Conservation (phyloP, 2,329 filamentous ascomycete species). For the Beauveria asiatica region DNA sequence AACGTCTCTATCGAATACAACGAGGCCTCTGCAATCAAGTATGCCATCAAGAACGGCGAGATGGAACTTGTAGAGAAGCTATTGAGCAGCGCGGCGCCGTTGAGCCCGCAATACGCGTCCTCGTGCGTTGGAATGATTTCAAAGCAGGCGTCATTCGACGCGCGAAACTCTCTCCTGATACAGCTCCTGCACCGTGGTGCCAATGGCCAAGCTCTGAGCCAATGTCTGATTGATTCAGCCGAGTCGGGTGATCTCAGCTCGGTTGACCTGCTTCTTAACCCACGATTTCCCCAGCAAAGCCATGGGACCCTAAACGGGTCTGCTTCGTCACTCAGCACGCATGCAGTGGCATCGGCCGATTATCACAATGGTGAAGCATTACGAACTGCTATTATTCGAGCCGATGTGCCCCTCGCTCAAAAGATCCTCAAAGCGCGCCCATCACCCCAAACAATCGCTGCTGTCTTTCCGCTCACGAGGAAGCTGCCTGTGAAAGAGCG, state of each 20-base stretch:
- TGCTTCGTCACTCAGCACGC: conserved; percentile 27
- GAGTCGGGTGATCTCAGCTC: conserved; percentile 39
- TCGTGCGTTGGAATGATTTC: conserved; percentile 42
- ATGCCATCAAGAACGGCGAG: conserved; percentile 24
- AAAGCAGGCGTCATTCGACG: conserved; percentile 35
- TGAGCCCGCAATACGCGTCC: conserved; percentile 39
- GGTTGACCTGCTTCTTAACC: conserved; percentile 40
- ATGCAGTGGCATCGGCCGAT: conserved; percentile 44
- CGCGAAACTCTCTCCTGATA: conserved; percentile 35
- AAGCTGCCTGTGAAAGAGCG: conserved; percentile 34
- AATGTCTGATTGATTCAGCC: conserved; percentile 42
- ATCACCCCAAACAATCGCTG: conserved; percentile 36
- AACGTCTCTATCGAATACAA: conserved; percentile 48
- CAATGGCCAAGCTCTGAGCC: conserved; percentile 35
- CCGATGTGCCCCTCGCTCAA: conserved; percentile 35
- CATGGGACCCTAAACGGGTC: conserved; percentile 14
- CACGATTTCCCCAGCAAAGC: conserved; percentile 31
- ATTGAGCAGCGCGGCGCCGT: conserved; percentile 32
- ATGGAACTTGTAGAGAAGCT: conserved; percentile 39
- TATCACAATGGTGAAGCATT: conserved; percentile 44
- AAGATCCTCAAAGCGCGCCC: conserved; percentile 40
- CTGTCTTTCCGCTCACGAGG: conserved; percentile 40
- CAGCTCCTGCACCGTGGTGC: conserved; percentile 44
- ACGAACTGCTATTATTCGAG: conserved; percentile 37
- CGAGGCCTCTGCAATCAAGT: conserved; percentile 15